These are phyloP conservation scores for Linum trigynum DNA, from an alignment of 345 rosid species.

Conservation along the genomic window DNA sequence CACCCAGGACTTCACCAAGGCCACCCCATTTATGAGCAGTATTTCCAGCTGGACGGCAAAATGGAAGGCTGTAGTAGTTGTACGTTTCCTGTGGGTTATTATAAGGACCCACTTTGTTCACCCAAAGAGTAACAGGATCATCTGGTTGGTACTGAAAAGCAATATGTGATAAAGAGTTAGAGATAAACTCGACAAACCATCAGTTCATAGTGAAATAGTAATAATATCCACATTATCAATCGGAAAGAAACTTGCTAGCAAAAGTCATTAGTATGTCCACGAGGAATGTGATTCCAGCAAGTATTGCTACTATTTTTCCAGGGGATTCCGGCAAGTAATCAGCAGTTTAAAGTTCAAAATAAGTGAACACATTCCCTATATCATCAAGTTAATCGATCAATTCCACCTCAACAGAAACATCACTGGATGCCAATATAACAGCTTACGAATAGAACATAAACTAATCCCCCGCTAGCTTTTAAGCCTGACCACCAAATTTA, in stretches of 20 bases:
- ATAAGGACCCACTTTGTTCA: constrained; percentile 96
- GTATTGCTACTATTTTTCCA: neutral
- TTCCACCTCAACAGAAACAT: neutral
- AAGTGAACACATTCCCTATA: neutral
- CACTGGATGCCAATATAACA: neutral
- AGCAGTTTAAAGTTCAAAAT: neutral
- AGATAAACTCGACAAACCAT: neutral
- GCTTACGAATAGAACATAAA: neutral
- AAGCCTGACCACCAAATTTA: neutral
- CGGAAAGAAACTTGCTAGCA: neutral
- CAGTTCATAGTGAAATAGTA: neutral
- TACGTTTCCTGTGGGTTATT: constrained; percentile 99
- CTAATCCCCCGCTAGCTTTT: neutral
- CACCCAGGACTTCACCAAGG: constrained; percentile 99
- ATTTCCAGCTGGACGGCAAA: constrained; percentile 57
- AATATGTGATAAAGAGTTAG: neutral
- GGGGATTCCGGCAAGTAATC: neutral
- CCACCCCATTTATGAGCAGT: constrained; percentile 98
- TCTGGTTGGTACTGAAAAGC: constrained; percentile 62
- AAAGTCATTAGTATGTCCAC: neutral
- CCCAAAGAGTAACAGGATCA: constrained; percentile 90
- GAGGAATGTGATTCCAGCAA: neutral
- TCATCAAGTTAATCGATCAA: neutral
- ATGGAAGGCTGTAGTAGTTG: constrained; percentile 97
- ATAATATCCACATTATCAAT: neutral